Evolutionary conservation across 495 filamentous ascomycete species (phyloP).

Genomic region (Hypoxylon crocopeplum): DNA sequence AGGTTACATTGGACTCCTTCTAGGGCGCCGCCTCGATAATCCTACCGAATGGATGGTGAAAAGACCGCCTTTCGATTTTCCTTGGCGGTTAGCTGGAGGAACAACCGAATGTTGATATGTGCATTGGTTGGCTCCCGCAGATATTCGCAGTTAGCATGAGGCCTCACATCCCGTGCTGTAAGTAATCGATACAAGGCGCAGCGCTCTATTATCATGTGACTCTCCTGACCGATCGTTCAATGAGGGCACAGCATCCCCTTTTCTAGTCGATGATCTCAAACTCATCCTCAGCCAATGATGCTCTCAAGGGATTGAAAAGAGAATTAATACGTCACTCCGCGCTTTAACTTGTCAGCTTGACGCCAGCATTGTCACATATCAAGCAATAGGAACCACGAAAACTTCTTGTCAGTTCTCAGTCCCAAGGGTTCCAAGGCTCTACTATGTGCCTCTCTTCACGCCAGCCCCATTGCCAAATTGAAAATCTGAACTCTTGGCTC

Average conservation of each 20-base stretch:
- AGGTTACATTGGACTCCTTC: constrained; percentile 1
- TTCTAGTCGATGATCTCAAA: not conserved
- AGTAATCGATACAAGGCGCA: constrained; percentile 16
- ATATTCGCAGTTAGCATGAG: constrained; percentile 8
- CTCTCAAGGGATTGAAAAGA: not conserved
- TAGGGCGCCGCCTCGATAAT: not conserved
- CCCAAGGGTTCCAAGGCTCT: not conserved
- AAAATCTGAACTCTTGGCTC: not conserved
- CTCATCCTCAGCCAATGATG: constrained; percentile 1
- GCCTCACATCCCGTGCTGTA: constrained; percentile 1
- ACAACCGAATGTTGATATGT: not conserved
- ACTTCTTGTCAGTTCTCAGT: not conserved
- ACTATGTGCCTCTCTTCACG: not conserved
- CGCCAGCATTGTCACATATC: not conserved
- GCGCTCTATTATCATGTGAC: constrained; percentile 33
- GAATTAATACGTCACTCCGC: constrained; percentile 1
- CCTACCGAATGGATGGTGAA: constrained; percentile 10
- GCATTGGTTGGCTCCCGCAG: constrained; percentile 1
- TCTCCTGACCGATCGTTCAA: constrained; percentile 10
- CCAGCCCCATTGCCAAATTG: constrained; percentile 13
- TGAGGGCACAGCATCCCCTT: constrained; percentile 13
- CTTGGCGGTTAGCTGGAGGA: constrained; percentile 11
- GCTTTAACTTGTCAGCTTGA: not conserved
- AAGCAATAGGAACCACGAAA: constrained; percentile 1
- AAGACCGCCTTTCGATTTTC: constrained; percentile 2